These are phyloP conservation scores for Sechiopsis laciniata DNA, from an alignment of 306 rosid species.

Conservation along the genomic window DNA sequence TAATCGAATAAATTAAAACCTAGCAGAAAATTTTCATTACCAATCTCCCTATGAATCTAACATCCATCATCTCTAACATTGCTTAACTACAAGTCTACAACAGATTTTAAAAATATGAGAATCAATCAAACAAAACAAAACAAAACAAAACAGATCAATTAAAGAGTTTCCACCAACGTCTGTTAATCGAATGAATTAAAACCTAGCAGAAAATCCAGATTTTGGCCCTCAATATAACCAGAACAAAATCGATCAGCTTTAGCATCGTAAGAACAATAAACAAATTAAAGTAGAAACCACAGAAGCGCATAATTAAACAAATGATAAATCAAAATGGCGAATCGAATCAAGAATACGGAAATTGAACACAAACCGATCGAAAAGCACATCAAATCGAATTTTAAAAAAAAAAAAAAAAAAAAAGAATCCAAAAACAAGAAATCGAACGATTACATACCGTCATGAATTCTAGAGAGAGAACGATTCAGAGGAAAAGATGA, in stretches of 20 bases:
- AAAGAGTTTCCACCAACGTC: no score
- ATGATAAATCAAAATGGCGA: neutral
- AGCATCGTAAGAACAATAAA: neutral
- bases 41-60: no score
- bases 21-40: no score
- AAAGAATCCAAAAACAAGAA: neutral
- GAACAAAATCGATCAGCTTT: neutral
- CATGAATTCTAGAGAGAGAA: slow-evolving; percentile 20
- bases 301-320: neutral
- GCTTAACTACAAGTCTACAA: no score
- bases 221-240: neutral
- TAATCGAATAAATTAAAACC: no score
- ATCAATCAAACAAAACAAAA: no score
- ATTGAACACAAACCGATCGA: slow-evolving; percentile 6
- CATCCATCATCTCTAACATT: no score
- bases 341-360: neutral
- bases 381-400: neutral
- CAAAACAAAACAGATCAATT: no score
- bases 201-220: neutral
- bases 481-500: neutral
- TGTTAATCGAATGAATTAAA: no score
- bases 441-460: neutral
- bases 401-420: neutral
- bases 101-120: no score
- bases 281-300: neutral